Evolutionary conservation across 2,329 filamentous ascomycete species (phyloP).

Genomic region (Cladophialophora carrionii): DNA sequence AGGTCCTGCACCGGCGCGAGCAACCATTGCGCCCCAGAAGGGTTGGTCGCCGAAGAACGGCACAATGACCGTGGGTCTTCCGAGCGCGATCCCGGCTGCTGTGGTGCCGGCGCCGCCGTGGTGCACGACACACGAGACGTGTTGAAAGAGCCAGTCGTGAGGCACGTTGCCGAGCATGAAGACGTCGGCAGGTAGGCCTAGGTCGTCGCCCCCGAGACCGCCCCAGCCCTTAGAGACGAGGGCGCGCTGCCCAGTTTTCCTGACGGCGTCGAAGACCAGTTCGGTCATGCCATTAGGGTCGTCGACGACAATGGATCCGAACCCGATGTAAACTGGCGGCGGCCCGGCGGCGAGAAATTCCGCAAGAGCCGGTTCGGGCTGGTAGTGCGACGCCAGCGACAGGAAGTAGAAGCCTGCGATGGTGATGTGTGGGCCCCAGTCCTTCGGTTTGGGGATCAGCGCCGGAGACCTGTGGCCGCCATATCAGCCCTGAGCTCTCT

Average conservation of each 20-base stretch:
- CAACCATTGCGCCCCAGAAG: conserved; percentile 80
- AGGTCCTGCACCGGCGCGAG: conserved; percentile 72
- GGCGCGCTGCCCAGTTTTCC: conserved; percentile 69
- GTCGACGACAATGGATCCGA: conserved; percentile 80
- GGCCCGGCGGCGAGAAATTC: conserved; percentile 69
- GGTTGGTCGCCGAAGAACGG: conserved; percentile 87
- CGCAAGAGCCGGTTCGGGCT: conserved; percentile 66
- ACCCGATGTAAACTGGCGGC: conserved; percentile 79
- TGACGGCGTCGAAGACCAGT: conserved; percentile 72
- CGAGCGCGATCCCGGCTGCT: conserved; percentile 81
- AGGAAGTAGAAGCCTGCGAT: conserved; percentile 79
- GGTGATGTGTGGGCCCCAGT: conserved; percentile 73
- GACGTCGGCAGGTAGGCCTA: conserved; percentile 71
- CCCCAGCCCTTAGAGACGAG: conserved; percentile 89
- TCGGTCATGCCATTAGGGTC: conserved; percentile 71
- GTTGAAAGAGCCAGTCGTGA: conserved; percentile 86
- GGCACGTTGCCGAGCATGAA: conserved; percentile 85
- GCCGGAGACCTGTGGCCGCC: conserved; percentile 70
- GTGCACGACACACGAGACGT: conserved; percentile 79
- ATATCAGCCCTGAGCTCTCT: not conserved
- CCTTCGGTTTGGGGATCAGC: conserved; percentile 75
- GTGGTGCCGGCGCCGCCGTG: conserved; percentile 91
- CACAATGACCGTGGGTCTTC: conserved; percentile 78
- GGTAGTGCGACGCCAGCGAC: conserved; percentile 67
- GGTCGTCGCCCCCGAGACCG: conserved; percentile 72